Base-by-base conservation (phyloP, 208 protist species). In the Crithidia brevicula region DNA sequence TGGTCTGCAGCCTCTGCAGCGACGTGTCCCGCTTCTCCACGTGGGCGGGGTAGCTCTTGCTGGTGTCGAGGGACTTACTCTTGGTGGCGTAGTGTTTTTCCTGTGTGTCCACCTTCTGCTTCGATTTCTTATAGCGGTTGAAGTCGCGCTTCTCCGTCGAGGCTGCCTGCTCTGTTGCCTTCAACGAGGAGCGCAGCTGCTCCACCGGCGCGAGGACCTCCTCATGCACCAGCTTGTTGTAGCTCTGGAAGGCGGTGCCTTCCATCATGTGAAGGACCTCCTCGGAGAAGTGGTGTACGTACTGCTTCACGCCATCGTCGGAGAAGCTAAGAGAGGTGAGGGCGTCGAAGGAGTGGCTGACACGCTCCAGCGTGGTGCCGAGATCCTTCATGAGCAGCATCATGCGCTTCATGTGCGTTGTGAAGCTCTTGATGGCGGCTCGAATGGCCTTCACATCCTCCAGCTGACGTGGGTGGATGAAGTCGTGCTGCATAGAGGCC, bases 301-400 rank as follows among this genome's bases (percentile, higher is more conserved):
- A 78, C 28, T 40, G 42, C 57, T 73, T 79, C 6, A 80, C 66
- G 6, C 30, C 52, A n/a, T 72, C 54, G 23, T 66, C 36, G 18
- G 69, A 69, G 56, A 84, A 86, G 67, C 64, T 83, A 47, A 88
- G 71, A 4, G 69, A 82, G 6, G 85, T 82, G 13, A 91, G 60
- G 4, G 65, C 69, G 18, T 77, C 49, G 51, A 80, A 91, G 49
- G 81, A 66, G 50, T 56, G 57, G 57, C 80, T 86, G 30, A 91
- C 72, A 2, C 66, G 62, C 58, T 84, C 77, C 11, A 88, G 54
- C 16, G 85, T 69, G 10, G 58, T 74, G 22, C 79, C 78, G 10
- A 91, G 49, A 20, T 88, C 82, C 28, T 86, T 91, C 80, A 91
- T 86, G 18, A 83, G 75, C 28, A 77, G 13, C 79, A 88, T 88